Base-by-base conservation (phyloP, 192 early-diverging fungal species). In the Chytriomyces hyalinus region DNA sequence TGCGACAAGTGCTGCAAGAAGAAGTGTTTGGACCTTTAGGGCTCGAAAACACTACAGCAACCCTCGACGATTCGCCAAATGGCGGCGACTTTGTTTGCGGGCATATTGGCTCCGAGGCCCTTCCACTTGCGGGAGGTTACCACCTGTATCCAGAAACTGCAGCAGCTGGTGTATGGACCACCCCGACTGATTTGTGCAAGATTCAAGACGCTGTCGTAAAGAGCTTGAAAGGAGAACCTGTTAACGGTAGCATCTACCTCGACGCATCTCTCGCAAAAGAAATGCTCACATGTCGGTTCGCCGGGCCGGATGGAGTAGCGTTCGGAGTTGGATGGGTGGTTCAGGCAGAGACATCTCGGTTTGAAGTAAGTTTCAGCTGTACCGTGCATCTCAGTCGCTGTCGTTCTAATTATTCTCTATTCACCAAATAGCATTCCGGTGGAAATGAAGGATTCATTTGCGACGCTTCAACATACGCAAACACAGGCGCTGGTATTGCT, bases 111-210 rank as follows among this genome's bases (percentile, higher is more conserved):
- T 67, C 50, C 50, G 61, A 80, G 45, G 68, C 64, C 4, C 68
- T 70, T 22, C 67, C 77, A 22, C 11, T 53, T 11, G 75, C 78
- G 17, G 72, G 73, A n/a, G 73, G 68, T 3, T 80, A 74, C 82
- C n/a, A 68, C 22, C n/a, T 78, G 44, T 76, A 83, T 49, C 82
- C 82, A 24, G 82, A 83, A 76, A 57, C 53, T 15, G 75, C 79
- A 8, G 82, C 82, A 26, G 82, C 82, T 5, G 82, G 82, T 28
- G 47, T 80, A 17, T 83, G 82, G 82, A 80, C 75, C 24, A 80
- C 78, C 28, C 69, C 82, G 3, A 28, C 46, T 7, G 82, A 83
- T 45, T 28, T 77, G 2, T 51, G 49, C 51, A 57, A 53, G 20
- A n/a, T 51, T 26, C n/a, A 15, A 48, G 68, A 70, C 26, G 68